Percentiles rank a stretch among this genome's conserved stretches.
Conservation (phyloP, 2,329 filamentous ascomycete genomes). For the Neopestalotiopsis sp. region DNA sequence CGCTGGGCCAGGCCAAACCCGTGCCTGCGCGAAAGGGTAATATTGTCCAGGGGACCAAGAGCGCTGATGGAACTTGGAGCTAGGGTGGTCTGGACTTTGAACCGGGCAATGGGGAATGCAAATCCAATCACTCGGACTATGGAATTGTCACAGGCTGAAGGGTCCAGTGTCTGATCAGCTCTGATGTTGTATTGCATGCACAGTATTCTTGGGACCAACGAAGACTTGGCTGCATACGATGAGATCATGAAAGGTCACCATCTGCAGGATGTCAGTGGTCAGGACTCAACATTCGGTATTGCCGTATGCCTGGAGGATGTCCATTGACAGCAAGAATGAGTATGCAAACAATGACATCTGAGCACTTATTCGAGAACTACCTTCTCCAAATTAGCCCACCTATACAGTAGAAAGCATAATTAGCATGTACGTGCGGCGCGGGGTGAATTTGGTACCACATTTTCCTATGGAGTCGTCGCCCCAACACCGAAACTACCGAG, state of each 20-base stretch:
- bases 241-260: neutral
- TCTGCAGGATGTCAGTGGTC: neutral
- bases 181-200: neutral
- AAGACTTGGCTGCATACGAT: neutral
- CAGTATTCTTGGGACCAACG: neutral
- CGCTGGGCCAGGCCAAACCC: neutral
- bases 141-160: slow-evolving; percentile 2
- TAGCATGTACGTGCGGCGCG: neutral
- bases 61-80: too few relatives aligned
- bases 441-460: neutral
- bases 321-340: neutral
- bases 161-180: neutral
- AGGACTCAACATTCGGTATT: neutral
- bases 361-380: neutral
- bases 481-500: neutral
- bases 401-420: neutral
- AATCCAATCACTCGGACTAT: neutral
- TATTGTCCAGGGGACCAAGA: too few relatives aligned
- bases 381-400: neutral
- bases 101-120: neutral
- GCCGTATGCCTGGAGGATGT: neutral
- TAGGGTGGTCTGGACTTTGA: neutral
- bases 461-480: neutral
- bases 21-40: too few relatives aligned
- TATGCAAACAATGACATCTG: neutral